phyloP scores from a whole-genome alignment of 1,284 basidiomycete genomes.

The Marasmius sp. region DNA sequence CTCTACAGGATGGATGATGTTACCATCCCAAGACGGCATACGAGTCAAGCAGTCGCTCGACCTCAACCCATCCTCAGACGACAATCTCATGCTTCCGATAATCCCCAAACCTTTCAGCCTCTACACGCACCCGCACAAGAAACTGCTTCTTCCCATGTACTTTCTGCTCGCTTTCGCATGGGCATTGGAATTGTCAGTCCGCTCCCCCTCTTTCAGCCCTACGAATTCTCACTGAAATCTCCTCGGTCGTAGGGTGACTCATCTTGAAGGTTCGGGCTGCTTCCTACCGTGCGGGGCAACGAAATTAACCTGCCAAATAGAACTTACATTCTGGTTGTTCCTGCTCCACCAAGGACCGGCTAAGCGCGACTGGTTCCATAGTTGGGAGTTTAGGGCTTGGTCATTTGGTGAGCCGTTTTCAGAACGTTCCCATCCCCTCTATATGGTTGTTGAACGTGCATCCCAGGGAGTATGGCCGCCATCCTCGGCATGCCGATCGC shows the following conservation, averaged over 20 bases:
- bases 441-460: slow-evolving; percentile 10
- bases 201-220: slow-evolving; percentile 1
- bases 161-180: slow-evolving; percentile 69
- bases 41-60: background rate
- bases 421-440: slow-evolving; percentile 4
- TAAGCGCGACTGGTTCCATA: slow-evolving; percentile 69
- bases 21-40: background rate
- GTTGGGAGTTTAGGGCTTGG: slow-evolving; percentile 66
- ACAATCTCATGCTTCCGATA: background rate
- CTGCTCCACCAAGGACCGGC: slow-evolving; percentile 68
- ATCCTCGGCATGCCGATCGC: slow-evolving; percentile 70
- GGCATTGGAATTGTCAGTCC: slow-evolving; percentile 68
- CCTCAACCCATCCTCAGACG: background rate
- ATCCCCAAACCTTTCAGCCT: slow-evolving; percentile 42
- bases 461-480: slow-evolving; percentile 57
- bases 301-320: slow-evolving; percentile 32
- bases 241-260: slow-evolving; percentile 55
- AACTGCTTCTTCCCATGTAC: slow-evolving; percentile 63
- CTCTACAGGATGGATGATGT: background rate
- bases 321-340: slow-evolving; percentile 77
- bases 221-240: background rate
- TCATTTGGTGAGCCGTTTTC: slow-evolving; percentile 45
- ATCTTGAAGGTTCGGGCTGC: slow-evolving; percentile 62
- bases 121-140: slow-evolving; percentile 44
- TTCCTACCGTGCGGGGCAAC: slow-evolving; percentile 6